Evolutionary conservation across 371 early-diverging fungal genomes (phyloP), one percentile per base, ranked within the genome.

Genomic region (Mortierella sp.): DNA sequence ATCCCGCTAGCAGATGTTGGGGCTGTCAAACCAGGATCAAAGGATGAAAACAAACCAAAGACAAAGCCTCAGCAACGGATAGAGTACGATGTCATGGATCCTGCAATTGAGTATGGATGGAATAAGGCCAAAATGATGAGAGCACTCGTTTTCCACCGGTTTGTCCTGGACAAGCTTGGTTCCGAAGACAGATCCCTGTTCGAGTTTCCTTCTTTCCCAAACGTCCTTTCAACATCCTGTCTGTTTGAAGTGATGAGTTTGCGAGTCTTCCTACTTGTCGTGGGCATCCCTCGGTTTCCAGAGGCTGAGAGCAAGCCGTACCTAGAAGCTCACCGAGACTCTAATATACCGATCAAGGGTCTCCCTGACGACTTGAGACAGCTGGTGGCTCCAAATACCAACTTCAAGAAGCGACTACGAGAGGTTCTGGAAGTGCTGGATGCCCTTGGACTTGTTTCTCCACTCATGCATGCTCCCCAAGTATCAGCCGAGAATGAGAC

Each of bases 61-160:
- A 19, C 29, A 25, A 49, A 49, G 16, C 16, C 17, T 12, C 22
- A 31, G 2, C 28, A 40, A 2, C 22, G 22, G 13, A 34, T 24
- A 12, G 69, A 68, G 2, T 53, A 50, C 21, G 76, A 68, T 2
- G 64, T 57, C 16, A 31, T 44, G 1, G 60, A 64, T 17, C 27
- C n/a, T 28, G 64, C 69, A 10, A 41, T 45, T 3, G 60, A 68
- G 24, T 76, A 53, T 29, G 77, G 77, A 12, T 76, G 68, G 69
- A 59, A 60, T 47, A 55, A 29, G 1, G 69, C 77, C 53, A 76
- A 68, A 52, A 76, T 76, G 77, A 61, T 76, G 69, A 54, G 77
- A 5, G 77, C 69, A 10, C 62, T 68, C 8, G 61, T 63, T 14
- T 69, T 76, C 28, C 77, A 76, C 25, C 69, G 69, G 17, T 61